Evolutionary conservation across 306 rosid species (phyloP).

Genomic region (Vigna radiata): DNA sequence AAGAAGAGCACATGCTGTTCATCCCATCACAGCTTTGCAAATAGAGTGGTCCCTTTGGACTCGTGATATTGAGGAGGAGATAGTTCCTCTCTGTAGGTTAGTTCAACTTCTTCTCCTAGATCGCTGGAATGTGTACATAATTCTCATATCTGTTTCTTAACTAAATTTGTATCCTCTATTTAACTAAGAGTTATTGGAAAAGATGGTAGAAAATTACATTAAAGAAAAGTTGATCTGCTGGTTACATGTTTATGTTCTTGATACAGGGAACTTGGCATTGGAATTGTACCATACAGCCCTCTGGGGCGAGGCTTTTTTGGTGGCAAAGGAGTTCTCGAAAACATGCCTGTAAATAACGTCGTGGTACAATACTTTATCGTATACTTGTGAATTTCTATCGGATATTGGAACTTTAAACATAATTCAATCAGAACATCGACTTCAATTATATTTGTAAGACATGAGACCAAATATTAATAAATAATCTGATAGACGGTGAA

Average conservation of each 20-base stretch:
- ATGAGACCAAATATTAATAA: no score
- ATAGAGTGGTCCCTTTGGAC: constrained; percentile 33
- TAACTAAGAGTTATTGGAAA: not conserved
- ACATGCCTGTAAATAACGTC: constrained; percentile 46
- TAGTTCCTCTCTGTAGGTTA: constrained; percentile 45
- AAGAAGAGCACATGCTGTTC: constrained; percentile 36
- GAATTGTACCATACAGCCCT: constrained; percentile 82
- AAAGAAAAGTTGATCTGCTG: no score
- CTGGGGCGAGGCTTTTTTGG: constrained; percentile 85
- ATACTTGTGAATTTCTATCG: not conserved
- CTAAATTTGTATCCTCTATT: not conserved
- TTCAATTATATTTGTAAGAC: no score
- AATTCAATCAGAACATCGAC: no score
- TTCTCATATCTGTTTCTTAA: constrained; percentile 7
- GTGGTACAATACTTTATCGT: constrained; percentile 49
- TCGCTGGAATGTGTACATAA: not conserved
- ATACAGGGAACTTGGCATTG: constrained; percentile 71
- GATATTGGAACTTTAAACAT: no score
- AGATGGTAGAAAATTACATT: not conserved
- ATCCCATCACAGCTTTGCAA: constrained; percentile 26
- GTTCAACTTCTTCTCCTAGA: not conserved
- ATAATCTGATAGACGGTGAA: no score
- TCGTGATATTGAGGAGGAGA: constrained; percentile 24
- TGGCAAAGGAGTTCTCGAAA: constrained; percentile 71
- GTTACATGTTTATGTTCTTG: not conserved